Percentiles rank a stretch among this genome's conserved stretches.
phyloP scores from a whole-genome alignment of 2,329 filamentous ascomycete genomes.

The Aspergillus alliaceus region DNA sequence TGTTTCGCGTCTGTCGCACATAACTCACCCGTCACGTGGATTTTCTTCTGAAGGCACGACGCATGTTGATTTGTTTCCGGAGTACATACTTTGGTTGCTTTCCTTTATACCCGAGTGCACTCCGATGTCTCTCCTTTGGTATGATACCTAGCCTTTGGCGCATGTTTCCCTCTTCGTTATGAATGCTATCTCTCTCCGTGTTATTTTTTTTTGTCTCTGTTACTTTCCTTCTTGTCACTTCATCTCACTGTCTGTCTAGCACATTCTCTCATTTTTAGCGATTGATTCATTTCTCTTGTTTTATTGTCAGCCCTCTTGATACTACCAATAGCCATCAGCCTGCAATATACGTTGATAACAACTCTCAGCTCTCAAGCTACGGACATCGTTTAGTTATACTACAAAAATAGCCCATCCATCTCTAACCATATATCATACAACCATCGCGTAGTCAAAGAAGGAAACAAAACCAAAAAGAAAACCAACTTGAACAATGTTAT shows the following conservation, averaged over 20 bases:
- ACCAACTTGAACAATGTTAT: conserved; percentile 2
- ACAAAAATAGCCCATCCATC: too few relatives aligned
- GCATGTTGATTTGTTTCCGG: conserved; percentile 19
- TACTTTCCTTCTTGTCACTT: conserved; percentile 1
- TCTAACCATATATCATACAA: too few relatives aligned
- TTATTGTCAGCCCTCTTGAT: background rate
- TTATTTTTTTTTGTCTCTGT: conserved; percentile 7
- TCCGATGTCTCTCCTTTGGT: conserved; percentile 31
- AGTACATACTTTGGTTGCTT: conserved; percentile 21
- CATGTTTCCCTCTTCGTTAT: conserved; percentile 5
- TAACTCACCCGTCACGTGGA: conserved; percentile 9
- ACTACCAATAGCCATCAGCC: background rate
- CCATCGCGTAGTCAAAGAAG: background rate
- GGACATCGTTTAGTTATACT: too few relatives aligned
- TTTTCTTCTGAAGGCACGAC: conserved; percentile 8
- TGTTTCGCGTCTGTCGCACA: background rate
- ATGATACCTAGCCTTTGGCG: conserved; percentile 4
- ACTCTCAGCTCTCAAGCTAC: background rate
- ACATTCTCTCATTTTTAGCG: conserved; percentile 12
- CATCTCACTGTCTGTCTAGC: conserved; percentile 5
- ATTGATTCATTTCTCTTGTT: background rate
- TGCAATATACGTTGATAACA: background rate
- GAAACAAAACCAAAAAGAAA: background rate
- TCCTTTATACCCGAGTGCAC: conserved; percentile 25
- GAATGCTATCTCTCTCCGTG: conserved; percentile 11